These are phyloP conservation scores for Aspergillus melleus DNA, from an alignment of 2,329 filamentous ascomycete genomes.

Conservation along the genomic window DNA sequence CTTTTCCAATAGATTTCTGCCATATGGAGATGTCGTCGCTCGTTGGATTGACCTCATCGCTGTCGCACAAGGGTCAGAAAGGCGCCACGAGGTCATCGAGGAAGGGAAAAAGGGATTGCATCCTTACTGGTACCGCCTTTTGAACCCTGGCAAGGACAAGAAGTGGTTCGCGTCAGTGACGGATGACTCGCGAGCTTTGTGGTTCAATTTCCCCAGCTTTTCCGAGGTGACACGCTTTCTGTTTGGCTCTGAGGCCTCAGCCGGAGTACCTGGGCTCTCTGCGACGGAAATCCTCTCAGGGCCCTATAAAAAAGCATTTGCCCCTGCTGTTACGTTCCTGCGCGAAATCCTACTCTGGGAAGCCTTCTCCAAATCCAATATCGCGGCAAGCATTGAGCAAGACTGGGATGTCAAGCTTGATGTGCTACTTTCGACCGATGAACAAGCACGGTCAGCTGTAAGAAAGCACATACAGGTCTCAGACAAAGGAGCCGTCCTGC, in stretches of 20 bases:
- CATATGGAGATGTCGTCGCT: conserved; percentile 74
- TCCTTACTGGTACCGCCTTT: conserved; percentile 68
- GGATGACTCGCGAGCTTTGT: conserved; percentile 51
- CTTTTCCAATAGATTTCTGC: conserved; percentile 85
- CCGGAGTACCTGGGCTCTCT: conserved; percentile 36
- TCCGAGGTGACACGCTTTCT: conserved; percentile 34
- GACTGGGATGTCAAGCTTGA: conserved; percentile 85
- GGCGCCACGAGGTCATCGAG: conserved; percentile 80
- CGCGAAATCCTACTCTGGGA: conserved; percentile 61
- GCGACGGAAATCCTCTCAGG: conserved; percentile 28
- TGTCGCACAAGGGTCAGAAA: conserved; percentile 60
- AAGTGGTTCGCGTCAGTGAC: conserved; percentile 46
- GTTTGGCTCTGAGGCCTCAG: conserved; percentile 24
- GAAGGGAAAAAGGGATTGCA: conserved; percentile 88
- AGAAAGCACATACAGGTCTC: conserved; percentile 34
- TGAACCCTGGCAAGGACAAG: conserved; percentile 54
- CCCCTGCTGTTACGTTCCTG: conserved; percentile 69
- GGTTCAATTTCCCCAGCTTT: conserved; percentile 43
- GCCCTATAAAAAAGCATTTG: conserved; percentile 55
- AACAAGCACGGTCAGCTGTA: conserved; percentile 60
- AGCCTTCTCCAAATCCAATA: conserved; percentile 50
- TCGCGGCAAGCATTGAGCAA: conserved; percentile 61
- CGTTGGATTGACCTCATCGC: conserved; percentile 90
- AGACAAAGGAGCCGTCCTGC: conserved; percentile 39
- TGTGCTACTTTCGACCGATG: conserved; percentile 68